Conservation (phyloP, 768 basidiomycete genomes). For the Calocybe gangraenosa region DNA sequence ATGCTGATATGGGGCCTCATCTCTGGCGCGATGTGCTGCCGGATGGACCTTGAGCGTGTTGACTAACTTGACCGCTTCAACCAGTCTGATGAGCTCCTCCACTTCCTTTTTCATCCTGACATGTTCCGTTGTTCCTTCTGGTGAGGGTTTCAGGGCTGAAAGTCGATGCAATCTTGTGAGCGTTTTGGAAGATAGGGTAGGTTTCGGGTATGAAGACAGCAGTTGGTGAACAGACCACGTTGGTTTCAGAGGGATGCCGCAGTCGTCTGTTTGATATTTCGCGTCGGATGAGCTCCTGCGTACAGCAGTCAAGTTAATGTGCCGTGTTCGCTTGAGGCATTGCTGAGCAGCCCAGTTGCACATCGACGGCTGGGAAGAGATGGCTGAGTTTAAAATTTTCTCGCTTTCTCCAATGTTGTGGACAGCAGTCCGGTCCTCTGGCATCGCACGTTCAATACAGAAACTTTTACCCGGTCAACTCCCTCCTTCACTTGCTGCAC, state of each 20-base stretch:
- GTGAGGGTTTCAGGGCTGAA: constrained; percentile 68
- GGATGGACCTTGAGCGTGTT: constrained; percentile 32
- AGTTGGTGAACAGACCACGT: constrained; percentile 81
- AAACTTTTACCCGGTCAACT: constrained; percentile 54
- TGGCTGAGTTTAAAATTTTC: constrained; percentile 23
- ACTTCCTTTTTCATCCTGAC: constrained; percentile 50
- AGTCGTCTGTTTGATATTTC: constrained; percentile 41
- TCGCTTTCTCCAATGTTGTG: constrained; percentile 28
- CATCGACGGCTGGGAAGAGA: not conserved
- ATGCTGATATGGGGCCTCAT: constrained; percentile 31
- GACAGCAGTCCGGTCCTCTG: constrained; percentile 25
- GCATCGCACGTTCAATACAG: constrained; percentile 39
- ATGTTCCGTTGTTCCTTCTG: constrained; percentile 51
- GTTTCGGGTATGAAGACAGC: constrained; percentile 72
- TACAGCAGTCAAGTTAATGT: constrained; percentile 7
- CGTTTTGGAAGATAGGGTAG: constrained; percentile 51
- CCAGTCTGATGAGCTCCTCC: constrained; percentile 69
- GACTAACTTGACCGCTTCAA: constrained; percentile 77
- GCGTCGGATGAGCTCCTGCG: constrained; percentile 7
- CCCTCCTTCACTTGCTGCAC: constrained; percentile 54
- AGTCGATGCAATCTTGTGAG: constrained; percentile 65
- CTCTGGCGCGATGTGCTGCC: constrained; percentile 29
- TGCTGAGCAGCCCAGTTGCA: constrained; percentile 18
- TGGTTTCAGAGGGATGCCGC: constrained; percentile 60
- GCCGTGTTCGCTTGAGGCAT: constrained; percentile 19